Conservation (phyloP, 2,329 filamentous ascomycete species). For the Penicillium sp. region DNA sequence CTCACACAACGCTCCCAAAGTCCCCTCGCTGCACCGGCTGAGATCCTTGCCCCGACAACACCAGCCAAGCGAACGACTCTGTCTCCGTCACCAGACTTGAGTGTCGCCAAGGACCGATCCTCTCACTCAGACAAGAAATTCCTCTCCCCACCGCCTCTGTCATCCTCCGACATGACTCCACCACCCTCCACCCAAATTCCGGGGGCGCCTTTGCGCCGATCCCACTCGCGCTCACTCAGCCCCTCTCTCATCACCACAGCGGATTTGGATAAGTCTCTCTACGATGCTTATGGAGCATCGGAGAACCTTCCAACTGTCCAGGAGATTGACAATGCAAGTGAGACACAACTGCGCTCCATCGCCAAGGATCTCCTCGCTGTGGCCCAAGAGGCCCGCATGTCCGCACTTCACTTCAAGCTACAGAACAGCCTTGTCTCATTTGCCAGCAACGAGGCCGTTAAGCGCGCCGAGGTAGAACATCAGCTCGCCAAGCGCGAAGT, state of each 20-base stretch:
- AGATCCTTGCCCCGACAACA: slow-evolving; percentile 35
- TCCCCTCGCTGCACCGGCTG: slow-evolving; percentile 37
- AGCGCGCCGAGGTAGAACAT: slow-evolving; percentile 83
- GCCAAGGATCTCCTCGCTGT: slow-evolving; percentile 51
- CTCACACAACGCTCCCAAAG: slow-evolving; percentile 28
- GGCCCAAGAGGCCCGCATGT: slow-evolving; percentile 67
- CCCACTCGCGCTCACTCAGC: slow-evolving; percentile 29
- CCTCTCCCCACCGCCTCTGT: slow-evolving; percentile 43
- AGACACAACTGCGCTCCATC: slow-evolving; percentile 51
- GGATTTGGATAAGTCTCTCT: slow-evolving; percentile 41
- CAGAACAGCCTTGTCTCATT: slow-evolving; percentile 80
- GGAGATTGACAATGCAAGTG: slow-evolving; percentile 50
- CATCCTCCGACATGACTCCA: slow-evolving; percentile 54
- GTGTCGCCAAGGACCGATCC: slow-evolving; percentile 28
- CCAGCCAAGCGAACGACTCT: slow-evolving; percentile 30
- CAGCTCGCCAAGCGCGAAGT: slow-evolving; percentile 86
- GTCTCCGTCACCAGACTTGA: slow-evolving; percentile 36
- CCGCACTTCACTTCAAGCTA: slow-evolving; percentile 82
- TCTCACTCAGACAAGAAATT: slow-evolving; percentile 33
- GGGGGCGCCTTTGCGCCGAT: slow-evolving; percentile 38
- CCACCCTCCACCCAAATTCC: slow-evolving; percentile 58
- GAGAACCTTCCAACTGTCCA: slow-evolving; percentile 46
- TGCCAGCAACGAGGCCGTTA: slow-evolving; percentile 76
- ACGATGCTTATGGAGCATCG: slow-evolving; percentile 40
- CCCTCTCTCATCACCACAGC: slow-evolving; percentile 45